These are phyloP conservation scores for Coniferiporia weirii DNA, from an alignment of 1,284 basidiomycete genomes.

Conservation along the genomic window DNA sequence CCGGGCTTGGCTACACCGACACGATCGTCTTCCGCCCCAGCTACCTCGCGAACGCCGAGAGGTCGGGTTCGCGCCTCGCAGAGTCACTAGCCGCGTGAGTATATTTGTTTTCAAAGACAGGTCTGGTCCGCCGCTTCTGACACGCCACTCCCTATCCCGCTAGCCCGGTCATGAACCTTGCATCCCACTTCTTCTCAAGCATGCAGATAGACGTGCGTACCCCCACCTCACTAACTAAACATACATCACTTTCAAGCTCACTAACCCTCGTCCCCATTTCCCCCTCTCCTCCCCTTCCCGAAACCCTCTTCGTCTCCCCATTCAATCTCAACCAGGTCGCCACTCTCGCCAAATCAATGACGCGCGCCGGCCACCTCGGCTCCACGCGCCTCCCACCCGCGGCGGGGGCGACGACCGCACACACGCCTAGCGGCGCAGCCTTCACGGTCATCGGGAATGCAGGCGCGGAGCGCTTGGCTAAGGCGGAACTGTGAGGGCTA, in stretches of 20 bases:
- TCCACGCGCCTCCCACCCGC: constrained; percentile 18
- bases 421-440: constrained; percentile 12
- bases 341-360: constrained; percentile 21
- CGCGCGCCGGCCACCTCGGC: constrained; percentile 22
- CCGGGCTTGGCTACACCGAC: constrained; percentile 30
- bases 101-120: neutral
- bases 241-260: too few relatives aligned
- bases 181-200: constrained; percentile 10
- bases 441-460: constrained; percentile 24
- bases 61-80: constrained; percentile 18
- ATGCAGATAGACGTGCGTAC: constrained; percentile 17
- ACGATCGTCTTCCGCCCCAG: constrained; percentile 35
- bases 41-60: constrained; percentile 25
- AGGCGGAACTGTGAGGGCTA: too few relatives aligned
- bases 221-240: neutral
- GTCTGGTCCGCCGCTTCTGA: neutral
- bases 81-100: constrained; percentile 24
- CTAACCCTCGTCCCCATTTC: neutral
- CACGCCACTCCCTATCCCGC: neutral
- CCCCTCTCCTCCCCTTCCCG: neutral
- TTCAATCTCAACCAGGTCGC: constrained; percentile 13
- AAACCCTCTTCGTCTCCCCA: neutral
- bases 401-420: constrained; percentile 18
- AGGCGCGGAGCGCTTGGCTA: constrained; percentile 13
- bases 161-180: constrained; percentile 5